Conservation (phyloP, 2,329 filamentous ascomycete genomes). For the Fusarium sp. region DNA sequence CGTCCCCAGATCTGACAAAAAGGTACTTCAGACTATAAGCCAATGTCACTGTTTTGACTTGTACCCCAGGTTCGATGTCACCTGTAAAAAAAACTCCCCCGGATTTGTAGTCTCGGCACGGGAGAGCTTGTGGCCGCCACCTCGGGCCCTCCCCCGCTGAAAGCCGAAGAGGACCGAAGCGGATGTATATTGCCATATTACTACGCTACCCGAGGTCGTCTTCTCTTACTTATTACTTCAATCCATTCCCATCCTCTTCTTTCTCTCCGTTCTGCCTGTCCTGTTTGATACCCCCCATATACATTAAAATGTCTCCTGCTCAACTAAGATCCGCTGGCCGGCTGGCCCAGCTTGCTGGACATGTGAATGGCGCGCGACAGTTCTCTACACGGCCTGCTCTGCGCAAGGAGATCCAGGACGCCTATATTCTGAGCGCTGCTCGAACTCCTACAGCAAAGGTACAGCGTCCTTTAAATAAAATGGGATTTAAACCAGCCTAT, state of each 20-base stretch:
- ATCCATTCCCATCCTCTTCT: neutral
- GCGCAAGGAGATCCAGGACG: conserved; percentile 80
- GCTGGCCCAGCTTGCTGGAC: conserved; percentile 50
- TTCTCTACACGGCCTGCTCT: conserved; percentile 59
- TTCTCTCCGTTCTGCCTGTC: neutral
- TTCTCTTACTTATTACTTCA: neutral
- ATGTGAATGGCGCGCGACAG: conserved; percentile 54
- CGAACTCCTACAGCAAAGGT: conserved; percentile 93
- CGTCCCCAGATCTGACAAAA: neutral
- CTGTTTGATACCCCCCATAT: conserved; percentile 13
- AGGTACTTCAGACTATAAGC: neutral
- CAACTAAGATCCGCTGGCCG: conserved; percentile 50
- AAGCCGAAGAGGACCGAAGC: conserved; percentile 53
- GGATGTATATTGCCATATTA: neutral
- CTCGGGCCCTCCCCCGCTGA: conserved; percentile 44
- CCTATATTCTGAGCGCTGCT: conserved; percentile 91
- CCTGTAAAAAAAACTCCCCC: conserved; percentile 13
- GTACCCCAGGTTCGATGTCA: conserved; percentile 27
- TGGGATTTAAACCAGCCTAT: neutral
- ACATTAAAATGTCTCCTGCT: conserved; percentile 31
- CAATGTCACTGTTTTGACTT: neutral
- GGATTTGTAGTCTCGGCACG: conserved; percentile 38
- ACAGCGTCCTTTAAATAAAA: neutral
- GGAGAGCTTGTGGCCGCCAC: conserved; percentile 35
- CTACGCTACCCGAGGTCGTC: conserved; percentile 37